Percentiles rank a stretch among this genome's conserved stretches.
Evolutionary conservation across 2,329 filamentous ascomycete species (phyloP).

Genomic region (Pezicula neosporulosa): DNA sequence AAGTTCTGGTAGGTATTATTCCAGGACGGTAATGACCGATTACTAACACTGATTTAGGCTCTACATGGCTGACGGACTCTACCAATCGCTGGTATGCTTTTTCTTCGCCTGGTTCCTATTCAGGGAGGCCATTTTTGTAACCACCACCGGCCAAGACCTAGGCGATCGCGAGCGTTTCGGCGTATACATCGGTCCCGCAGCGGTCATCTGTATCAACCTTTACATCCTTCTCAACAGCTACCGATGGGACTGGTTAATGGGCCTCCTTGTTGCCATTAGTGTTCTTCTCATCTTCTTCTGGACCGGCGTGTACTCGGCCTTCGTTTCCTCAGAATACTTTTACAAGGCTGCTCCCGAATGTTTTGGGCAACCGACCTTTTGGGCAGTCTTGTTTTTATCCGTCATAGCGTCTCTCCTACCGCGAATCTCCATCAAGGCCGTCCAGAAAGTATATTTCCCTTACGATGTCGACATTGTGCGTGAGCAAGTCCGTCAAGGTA

Average conservation of each 20-base stretch:
- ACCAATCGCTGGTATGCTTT: constrained; percentile 91
- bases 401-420: constrained; percentile 82
- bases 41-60: constrained; percentile 50
- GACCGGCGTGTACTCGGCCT: constrained; percentile 77
- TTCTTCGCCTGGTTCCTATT: constrained; percentile 89
- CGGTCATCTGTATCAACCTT: constrained; percentile 84
- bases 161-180: constrained; percentile 82
- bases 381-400: constrained; percentile 77
- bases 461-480: constrained; percentile 94
- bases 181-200: constrained; percentile 78
- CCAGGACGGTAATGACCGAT: constrained; percentile 9
- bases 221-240: constrained; percentile 97
- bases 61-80: constrained; percentile 93
- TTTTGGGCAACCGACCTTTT: constrained; percentile 80
- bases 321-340: constrained; percentile 56
- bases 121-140: constrained; percentile 62
- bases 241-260: constrained; percentile 95
- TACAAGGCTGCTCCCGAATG: constrained; percentile 77
- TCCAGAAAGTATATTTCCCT: constrained; percentile 93
- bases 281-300: constrained; percentile 89
- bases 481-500: constrained; percentile 81
- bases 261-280: constrained; percentile 78
- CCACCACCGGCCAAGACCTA: constrained; percentile 69
- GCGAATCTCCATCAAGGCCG: constrained; percentile 78
- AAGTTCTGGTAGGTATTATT: constrained; percentile 84